Percentiles rank a stretch among this genome's conserved stretches.
phyloP scores from a whole-genome alignment of 2,329 filamentous ascomycete species.

The Chaetomiaceae sp. region DNA sequence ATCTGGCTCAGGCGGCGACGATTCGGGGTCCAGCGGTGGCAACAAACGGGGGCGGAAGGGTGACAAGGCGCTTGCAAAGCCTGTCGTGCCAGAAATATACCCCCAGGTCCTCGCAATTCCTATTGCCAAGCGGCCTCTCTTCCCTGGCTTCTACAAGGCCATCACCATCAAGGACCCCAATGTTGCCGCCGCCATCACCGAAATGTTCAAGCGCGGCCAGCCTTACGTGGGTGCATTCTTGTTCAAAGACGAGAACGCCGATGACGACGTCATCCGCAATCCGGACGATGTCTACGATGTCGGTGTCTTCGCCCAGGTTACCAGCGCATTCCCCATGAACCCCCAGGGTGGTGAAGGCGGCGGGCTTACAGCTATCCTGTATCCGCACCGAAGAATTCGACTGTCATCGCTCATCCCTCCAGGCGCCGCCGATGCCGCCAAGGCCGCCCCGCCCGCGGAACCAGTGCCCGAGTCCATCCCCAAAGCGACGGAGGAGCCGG shows the following conservation, averaged over 20 bases:
- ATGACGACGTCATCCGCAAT: conserved; percentile 88
- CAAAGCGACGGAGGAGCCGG: conserved; percentile 48
- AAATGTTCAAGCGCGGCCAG: conserved; percentile 94
- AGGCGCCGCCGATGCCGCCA: conserved; percentile 43
- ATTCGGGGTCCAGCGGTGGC: conserved; percentile 47
- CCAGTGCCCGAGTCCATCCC: conserved; percentile 51
- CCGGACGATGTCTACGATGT: conserved; percentile 90
- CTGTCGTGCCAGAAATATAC: conserved; percentile 87
- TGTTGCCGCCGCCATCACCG: conserved; percentile 85
- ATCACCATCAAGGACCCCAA: conserved; percentile 93
- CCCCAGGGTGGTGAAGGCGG: conserved; percentile 70
- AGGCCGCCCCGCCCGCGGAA: conserved; percentile 45
- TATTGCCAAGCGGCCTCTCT: conserved; percentile 86
- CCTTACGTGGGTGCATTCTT: conserved; percentile 96
- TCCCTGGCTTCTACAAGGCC: conserved; percentile 97
- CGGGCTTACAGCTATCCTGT: conserved; percentile 85
- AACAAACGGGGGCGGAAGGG: conserved; percentile 65
- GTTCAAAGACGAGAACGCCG: conserved; percentile 91
- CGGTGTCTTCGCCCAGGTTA: conserved; percentile 96
- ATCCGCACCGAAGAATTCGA: conserved; percentile 90
- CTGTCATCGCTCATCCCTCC: conserved; percentile 78
- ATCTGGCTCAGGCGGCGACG: conserved; percentile 47
- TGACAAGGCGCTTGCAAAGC: conserved; percentile 79
- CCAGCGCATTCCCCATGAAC: conserved; percentile 72
- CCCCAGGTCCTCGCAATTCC: conserved; percentile 97